Percentiles rank a stretch among this genome's conserved stretches.
Evolutionary conservation across 768 basidiomycete genomes (phyloP).

Genomic region (Boletus speciosus): DNA sequence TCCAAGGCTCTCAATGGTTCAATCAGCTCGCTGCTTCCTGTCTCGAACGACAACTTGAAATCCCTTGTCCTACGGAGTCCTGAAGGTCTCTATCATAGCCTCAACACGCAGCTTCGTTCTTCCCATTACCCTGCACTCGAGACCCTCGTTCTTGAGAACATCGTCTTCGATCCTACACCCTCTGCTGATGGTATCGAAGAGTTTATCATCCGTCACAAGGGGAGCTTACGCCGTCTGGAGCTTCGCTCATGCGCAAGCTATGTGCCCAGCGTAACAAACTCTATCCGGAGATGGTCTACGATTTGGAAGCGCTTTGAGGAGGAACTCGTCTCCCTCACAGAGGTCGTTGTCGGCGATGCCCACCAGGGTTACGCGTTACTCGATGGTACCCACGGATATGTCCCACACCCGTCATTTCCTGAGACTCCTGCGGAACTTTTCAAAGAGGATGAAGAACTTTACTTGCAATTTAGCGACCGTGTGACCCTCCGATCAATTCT

Average conservation of each 20-base stretch:
- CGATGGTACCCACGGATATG: slow-evolving; percentile 20
- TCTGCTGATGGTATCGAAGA: slow-evolving; percentile 26
- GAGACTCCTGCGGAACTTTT: background rate
- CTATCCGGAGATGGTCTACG: slow-evolving; percentile 25
- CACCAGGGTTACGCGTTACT: slow-evolving; percentile 24
- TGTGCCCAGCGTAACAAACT: slow-evolving; percentile 5
- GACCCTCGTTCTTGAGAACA: slow-evolving; percentile 28
- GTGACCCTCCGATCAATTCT: slow-evolving; percentile 12
- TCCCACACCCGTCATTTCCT: slow-evolving; percentile 16
- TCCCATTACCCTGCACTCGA: slow-evolving; percentile 26
- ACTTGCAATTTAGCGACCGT: slow-evolving; percentile 6
- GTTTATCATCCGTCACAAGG: slow-evolving; percentile 32
- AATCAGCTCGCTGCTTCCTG: slow-evolving; percentile 24
- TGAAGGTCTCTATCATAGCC: slow-evolving; percentile 29
- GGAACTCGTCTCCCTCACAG: slow-evolving; percentile 22
- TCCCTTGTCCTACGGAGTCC: slow-evolving; percentile 28
- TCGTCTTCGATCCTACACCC: slow-evolving; percentile 24
- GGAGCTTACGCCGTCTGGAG: slow-evolving; percentile 21
- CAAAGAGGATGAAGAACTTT: slow-evolving; percentile 13
- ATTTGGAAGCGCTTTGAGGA: slow-evolving; percentile 25
- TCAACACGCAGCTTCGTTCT: slow-evolving; percentile 16
- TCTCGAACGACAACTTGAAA: slow-evolving; percentile 16
- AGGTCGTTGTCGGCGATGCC: slow-evolving; percentile 18
- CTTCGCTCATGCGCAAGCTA: slow-evolving; percentile 28
- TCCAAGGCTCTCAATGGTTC: slow-evolving; percentile 29